A percentile compares a stretch with the other conserved stretches of the same genome.
phyloP scores from a whole-genome alignment of 139 green algal species.

The Edaphochlamys debaryana region DNA sequence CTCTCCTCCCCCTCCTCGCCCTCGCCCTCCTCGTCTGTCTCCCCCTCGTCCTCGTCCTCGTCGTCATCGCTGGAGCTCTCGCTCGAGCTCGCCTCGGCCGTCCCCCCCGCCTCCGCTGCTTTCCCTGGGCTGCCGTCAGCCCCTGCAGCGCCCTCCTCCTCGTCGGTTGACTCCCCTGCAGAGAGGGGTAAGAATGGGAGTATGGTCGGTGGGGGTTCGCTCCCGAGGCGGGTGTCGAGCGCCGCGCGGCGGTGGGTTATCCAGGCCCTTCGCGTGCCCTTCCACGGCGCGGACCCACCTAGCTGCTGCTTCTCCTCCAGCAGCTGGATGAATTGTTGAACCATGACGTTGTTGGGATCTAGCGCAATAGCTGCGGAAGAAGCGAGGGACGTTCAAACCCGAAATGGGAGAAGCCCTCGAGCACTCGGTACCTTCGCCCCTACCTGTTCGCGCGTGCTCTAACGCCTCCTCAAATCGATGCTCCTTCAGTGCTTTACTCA shows the following conservation, averaged over 20 bases:
- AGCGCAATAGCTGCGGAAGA: not conserved
- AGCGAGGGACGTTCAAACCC: not conserved
- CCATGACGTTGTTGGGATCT: slow-evolving; percentile 25
- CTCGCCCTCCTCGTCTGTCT: not conserved
- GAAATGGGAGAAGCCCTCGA: too few relatives aligned
- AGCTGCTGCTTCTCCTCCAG: slow-evolving; percentile 34
- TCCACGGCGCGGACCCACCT: too few relatives aligned
- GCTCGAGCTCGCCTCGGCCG: not conserved
- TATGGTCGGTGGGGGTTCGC: not conserved
- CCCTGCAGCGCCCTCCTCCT: slow-evolving; percentile 7
- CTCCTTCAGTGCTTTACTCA: slow-evolving; percentile 22
- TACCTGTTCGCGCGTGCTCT: slow-evolving; percentile 34
- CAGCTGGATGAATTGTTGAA: slow-evolving; percentile 11
- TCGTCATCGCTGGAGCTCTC: slow-evolving; percentile 15
- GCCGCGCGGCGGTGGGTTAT: too few relatives aligned
- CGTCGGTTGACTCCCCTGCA: not conserved
- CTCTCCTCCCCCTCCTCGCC: too few relatives aligned
- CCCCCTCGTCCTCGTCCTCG: not conserved
- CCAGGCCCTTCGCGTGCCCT: too few relatives aligned
- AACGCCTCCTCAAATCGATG: slow-evolving; percentile 30
- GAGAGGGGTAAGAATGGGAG: not conserved
- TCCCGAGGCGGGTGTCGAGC: too few relatives aligned
- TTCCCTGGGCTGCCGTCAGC: not conserved
- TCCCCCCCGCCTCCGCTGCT: not conserved
- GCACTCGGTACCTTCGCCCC: too few relatives aligned